A percentile compares a stretch with the other conserved stretches of the same genome.
These are phyloP conservation scores for Penicillium steckii DNA, from an alignment of 495 filamentous ascomycete genomes.

Conservation along the genomic window DNA sequence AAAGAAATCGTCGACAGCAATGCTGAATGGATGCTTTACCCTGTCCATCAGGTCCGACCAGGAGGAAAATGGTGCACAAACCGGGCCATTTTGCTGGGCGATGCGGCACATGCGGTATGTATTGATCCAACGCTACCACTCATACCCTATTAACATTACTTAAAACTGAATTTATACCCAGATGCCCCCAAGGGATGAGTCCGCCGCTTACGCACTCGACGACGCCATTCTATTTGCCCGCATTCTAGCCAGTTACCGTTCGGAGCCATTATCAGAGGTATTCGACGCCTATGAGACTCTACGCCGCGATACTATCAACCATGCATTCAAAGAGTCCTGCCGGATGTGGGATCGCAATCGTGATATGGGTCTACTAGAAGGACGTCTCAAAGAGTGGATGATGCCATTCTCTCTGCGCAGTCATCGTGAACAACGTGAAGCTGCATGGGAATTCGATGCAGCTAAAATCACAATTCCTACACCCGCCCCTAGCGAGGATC, in stretches of 20 bases:
- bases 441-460: conserved; percentile 43
- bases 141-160: not conserved
- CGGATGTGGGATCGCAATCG: conserved; percentile 44
- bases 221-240: conserved; percentile 58
- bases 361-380: conserved; percentile 40
- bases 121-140: not conserved
- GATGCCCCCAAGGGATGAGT: conserved; percentile 64
- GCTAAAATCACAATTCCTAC: conserved; percentile 26
- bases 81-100: conserved; percentile 52
- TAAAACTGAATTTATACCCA: conserved; percentile 14
- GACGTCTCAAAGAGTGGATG: conserved; percentile 39
- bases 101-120: conserved; percentile 61
- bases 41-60: conserved; percentile 55
- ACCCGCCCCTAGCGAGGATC: conserved; percentile 22
- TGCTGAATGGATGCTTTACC: conserved; percentile 58
- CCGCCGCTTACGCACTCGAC: conserved; percentile 59
- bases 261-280: conserved; percentile 37
- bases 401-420: conserved; percentile 34
- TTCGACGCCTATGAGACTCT: conserved; percentile 54
- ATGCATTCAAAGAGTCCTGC: conserved; percentile 50
- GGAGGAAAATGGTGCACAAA: conserved; percentile 50
- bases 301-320: conserved; percentile 48
- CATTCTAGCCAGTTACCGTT: conserved; percentile 37
- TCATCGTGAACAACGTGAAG: conserved; percentile 27
- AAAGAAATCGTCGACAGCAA: conserved; percentile 44